phyloP scores from a whole-genome alignment of 164 flowering plant species.

The Echeveria elegans region DNA sequence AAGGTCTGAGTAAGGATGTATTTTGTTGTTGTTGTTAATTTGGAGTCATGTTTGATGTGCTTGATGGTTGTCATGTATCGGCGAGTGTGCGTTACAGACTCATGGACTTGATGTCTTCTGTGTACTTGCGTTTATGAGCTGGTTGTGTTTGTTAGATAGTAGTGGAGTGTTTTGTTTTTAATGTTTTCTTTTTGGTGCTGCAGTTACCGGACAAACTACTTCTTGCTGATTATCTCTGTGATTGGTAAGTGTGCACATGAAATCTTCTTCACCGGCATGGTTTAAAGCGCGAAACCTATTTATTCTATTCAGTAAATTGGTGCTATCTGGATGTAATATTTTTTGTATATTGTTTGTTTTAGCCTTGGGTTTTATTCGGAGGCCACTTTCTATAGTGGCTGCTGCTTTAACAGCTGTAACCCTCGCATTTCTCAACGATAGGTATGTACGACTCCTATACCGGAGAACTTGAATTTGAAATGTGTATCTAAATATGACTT shows the following conservation, averaged over 20 bases:
- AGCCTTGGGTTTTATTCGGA: constrained; percentile 84
- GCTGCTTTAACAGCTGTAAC: constrained; percentile 69
- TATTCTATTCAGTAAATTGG: not conserved
- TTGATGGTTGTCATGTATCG: no score
- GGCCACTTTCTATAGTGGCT: constrained; percentile 80
- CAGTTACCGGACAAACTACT: not conserved
- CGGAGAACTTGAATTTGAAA: not conserved
- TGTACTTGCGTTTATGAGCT: no score
- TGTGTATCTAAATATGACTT: not conserved
- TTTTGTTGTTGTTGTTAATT: no score
- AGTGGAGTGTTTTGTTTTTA: no score
- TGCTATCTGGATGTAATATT: not conserved
- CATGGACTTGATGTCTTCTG: no score
- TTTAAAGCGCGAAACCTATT: not conserved
- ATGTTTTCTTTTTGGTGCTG: not conserved
- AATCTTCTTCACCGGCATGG: not conserved
- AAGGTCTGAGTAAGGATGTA: no score
- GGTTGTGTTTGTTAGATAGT: no score
- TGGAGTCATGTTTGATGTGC: no score
- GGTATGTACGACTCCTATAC: constrained; percentile 40
- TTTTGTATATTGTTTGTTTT: constrained; percentile 3
- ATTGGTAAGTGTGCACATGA: not conserved
- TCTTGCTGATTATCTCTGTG: not conserved
- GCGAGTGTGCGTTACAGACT: constrained; percentile 16
- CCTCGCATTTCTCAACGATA: constrained; percentile 81